Percentiles rank a stretch among this genome's conserved stretches.
These are phyloP conservation scores for Microsporum canis DNA, from an alignment of 2,329 filamentous ascomycete genomes.

Conservation along the genomic window DNA sequence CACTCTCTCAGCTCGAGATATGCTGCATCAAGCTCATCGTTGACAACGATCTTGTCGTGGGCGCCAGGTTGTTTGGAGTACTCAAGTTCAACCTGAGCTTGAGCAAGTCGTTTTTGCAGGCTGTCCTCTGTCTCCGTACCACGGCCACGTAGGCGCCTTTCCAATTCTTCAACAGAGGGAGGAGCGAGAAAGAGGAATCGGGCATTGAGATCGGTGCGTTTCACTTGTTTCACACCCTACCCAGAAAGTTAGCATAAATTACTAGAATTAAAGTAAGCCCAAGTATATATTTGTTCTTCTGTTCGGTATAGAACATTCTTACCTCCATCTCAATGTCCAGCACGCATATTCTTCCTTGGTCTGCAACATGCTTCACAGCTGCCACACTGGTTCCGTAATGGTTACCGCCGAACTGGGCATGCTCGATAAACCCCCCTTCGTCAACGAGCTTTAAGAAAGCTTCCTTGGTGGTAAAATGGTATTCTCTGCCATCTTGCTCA, in stretches of 20 bases:
- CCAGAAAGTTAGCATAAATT: background rate
- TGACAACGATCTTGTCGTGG: constrained; percentile 55
- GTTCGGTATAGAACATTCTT: constrained; percentile 6
- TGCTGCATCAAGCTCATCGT: constrained; percentile 51
- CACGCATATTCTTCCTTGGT: constrained; percentile 63
- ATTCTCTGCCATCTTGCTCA: constrained; percentile 66
- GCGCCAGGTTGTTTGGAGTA: constrained; percentile 57
- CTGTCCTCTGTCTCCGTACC: constrained; percentile 68
- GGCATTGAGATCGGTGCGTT: constrained; percentile 59
- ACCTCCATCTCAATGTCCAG: constrained; percentile 97
- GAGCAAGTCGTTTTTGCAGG: constrained; percentile 56
- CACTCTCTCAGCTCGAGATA: constrained; percentile 45
- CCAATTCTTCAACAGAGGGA: constrained; percentile 61
- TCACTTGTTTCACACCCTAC: constrained; percentile 84
- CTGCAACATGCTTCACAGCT: constrained; percentile 64
- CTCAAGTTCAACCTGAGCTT: constrained; percentile 64
- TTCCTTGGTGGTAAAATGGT: constrained; percentile 61
- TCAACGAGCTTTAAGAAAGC: constrained; percentile 57
- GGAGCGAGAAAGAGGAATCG: constrained; percentile 79
- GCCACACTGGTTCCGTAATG: constrained; percentile 73
- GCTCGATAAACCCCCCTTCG: constrained; percentile 70
- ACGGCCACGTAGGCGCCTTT: constrained; percentile 60
- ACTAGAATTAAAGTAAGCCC: background rate
- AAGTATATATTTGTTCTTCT: background rate
- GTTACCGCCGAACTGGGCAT: constrained; percentile 76